phyloP scores from a whole-genome alignment of 345 rosid genomes.

The Noccaea bulbosa region DNA sequence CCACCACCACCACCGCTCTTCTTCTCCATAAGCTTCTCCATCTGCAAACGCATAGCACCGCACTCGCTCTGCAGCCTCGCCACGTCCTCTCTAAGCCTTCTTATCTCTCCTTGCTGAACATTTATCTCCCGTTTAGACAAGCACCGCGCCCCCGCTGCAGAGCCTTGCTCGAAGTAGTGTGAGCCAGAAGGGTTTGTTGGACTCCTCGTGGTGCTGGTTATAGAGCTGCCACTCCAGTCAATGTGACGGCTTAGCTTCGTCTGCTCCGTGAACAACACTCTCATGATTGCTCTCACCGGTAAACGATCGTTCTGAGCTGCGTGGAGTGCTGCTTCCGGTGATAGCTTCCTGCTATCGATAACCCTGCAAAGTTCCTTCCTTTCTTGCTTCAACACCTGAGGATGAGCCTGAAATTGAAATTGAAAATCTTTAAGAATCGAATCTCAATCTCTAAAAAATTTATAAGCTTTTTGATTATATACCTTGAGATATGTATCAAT shows the following conservation, averaged over 20 bases:
- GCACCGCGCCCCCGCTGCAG: conserved; percentile 53
- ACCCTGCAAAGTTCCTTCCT: conserved; percentile 72
- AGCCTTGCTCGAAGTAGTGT: conserved; percentile 45
- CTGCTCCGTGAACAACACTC: conserved; percentile 82
- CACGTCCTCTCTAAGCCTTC: conserved; percentile 70
- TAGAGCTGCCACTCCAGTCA: conserved; percentile 77
- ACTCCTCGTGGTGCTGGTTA: conserved; percentile 54
- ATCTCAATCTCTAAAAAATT: neutral
- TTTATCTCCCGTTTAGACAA: conserved; percentile 69
- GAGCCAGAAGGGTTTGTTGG: conserved; percentile 51
- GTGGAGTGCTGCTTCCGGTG: conserved; percentile 82
- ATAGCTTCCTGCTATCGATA: conserved; percentile 75
- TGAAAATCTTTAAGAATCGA: neutral
- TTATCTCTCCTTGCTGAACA: conserved; percentile 67
- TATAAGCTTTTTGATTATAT: conserved; percentile 15
- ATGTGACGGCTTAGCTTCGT: conserved; percentile 58
- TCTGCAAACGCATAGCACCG: conserved; percentile 64
- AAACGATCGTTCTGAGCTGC: conserved; percentile 88
- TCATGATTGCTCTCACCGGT: conserved; percentile 78
- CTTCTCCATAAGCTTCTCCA: conserved; percentile 73
- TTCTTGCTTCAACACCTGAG: conserved; percentile 71
- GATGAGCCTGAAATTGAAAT: conserved; percentile 63
- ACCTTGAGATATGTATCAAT: conserved; percentile 90
- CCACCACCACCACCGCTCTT: conserved; percentile 67
- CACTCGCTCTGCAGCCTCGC: conserved; percentile 69